Evolutionary conservation across 768 basidiomycete genomes (phyloP), one percentile per base, ranked within the genome.

Genomic region (Mrakia hoshinonis): DNA sequence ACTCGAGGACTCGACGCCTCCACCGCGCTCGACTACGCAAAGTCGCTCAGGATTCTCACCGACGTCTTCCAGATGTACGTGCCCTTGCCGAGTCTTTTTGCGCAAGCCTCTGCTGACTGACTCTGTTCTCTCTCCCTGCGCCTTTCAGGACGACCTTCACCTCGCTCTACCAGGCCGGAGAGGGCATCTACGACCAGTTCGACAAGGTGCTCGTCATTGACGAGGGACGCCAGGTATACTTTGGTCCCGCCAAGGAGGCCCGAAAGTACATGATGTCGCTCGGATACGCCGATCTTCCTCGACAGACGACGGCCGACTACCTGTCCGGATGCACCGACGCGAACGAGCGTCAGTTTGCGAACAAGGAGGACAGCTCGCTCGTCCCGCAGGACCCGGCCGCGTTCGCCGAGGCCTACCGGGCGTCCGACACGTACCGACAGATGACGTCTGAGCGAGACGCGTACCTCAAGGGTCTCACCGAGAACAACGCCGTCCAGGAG

Each of bases 251-350:
- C 1, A 79, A 83, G 58, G 79, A 84, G 71, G 91, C 90, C 0
- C 82, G 85, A 64, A 81, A 85, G 72, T 90, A 91, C 78, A 90
- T 92, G 81, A 85, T 87, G 70, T 83, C 86, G 73, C 84, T 89
- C 83, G 86, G 87, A 22, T 91, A 86, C 79, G 75, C 77, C 47
- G 73, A 89, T 24, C 85, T 89, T 31, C 88, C 89, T 68, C 87
- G 91, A 48, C 91, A 93, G 79, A 90, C 86, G 74, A 90, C 89
- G 18, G 86, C 91, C 12, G 91, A 93, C 77, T 93, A 89, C 78
- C 83, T 93, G 26, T 90, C 89, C 26, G 79, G 80, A 24, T 81
- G 81, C 72, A 82, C 81, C 52, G 90, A 91, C 76, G 85, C 87
- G 0, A 90, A 92, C 75, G 91, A 95, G 81, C 89, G 92, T 31